Base-by-base conservation (phyloP, 208 protist genomes). In the Vickermania spadyakhi region DNA sequence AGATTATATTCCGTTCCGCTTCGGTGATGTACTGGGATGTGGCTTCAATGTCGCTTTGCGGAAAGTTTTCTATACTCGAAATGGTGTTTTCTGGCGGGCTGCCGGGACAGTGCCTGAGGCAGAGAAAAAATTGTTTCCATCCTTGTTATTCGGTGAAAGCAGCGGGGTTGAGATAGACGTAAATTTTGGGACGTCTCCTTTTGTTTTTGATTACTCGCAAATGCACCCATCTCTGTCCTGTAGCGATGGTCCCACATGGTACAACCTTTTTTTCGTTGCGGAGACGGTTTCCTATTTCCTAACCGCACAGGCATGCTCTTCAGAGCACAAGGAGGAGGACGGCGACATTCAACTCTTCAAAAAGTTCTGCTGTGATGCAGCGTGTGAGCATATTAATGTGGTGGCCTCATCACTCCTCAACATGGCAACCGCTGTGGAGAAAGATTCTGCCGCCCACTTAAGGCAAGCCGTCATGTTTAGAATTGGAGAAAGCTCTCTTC, bases 51-150 rank as follows among this genome's bases (percentile, higher is more conserved):
- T 77, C 2, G 84, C 81, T 23, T 84, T 69, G 26, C 75, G 82
- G 36, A 71, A 66, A 13, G 68, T 96, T 21, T 93, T 93, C 60
- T 90, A 89, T 67, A 96, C 89, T 0, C 77, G 92, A 3, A 96
- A 96, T 63, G 89, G 89, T 28, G 58, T 65, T 42, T 88, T 96
- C 28, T 69, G 92, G 26, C 75, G 72, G n/a, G 86, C 77, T 56
- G 66, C 78, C 41, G 82, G 77, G 23, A 58, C 54, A 30, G 70
- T 87, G 4, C 56, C 60, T 21, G 73, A 75, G 13, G 66, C 65
- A 49, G 55, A 62, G 29, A 68, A 81, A 23, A 31, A 65, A 3
- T 54, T 96, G 7, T 91, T 78, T 61, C 89, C 89, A 2, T 66
- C 71, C 11, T 45, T 96, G 25, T 78, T 68, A 13, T 80, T 96